Percentiles rank a stretch among this genome's conserved stretches.
phyloP scores from a whole-genome alignment of 1,284 basidiomycete species.

The Ustilago vetiveriae region DNA sequence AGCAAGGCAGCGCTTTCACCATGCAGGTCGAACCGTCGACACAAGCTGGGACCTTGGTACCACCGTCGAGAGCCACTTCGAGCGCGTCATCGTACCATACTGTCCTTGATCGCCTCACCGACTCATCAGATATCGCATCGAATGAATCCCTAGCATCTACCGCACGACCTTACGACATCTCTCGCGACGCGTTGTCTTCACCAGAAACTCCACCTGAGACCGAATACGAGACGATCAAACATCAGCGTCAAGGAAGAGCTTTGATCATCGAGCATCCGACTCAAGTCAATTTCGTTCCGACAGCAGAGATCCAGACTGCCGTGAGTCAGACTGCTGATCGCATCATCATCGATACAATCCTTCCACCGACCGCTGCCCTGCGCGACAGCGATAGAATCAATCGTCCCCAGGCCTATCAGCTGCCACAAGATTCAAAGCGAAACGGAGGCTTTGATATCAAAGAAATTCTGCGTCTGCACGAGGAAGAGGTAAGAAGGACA shows the following conservation, averaged over 20 bases:
- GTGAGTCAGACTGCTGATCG: slow-evolving; percentile 44
- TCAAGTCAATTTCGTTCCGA: slow-evolving; percentile 51
- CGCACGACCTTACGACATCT: background rate
- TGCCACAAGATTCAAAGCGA: background rate
- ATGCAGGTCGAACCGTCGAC: slow-evolving; percentile 2
- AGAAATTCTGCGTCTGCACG: slow-evolving; percentile 9
- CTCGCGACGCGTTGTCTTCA: background rate
- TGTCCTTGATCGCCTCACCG: background rate
- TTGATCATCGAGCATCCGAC: slow-evolving; percentile 32
- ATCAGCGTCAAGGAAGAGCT: slow-evolving; percentile 10
- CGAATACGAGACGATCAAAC: slow-evolving; percentile 11
- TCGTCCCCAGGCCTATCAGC: background rate
- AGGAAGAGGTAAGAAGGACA: slow-evolving; percentile 4
- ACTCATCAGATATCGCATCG: background rate
- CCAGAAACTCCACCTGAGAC: slow-evolving; percentile 5
- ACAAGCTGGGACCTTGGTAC: background rate
- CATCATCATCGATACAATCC: slow-evolving; percentile 53
- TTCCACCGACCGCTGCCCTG: slow-evolving; percentile 38
- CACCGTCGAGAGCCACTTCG: slow-evolving; percentile 2
- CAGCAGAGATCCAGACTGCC: slow-evolving; percentile 45
- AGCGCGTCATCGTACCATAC: slow-evolving; percentile 8
- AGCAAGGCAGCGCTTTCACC: background rate
- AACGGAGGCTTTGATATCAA: background rate
- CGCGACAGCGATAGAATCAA: background rate
- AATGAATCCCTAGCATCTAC: slow-evolving; percentile 1